These are phyloP conservation scores for Sapria himalayana DNA, from an alignment of 345 rosid species.

Conservation along the genomic window DNA sequence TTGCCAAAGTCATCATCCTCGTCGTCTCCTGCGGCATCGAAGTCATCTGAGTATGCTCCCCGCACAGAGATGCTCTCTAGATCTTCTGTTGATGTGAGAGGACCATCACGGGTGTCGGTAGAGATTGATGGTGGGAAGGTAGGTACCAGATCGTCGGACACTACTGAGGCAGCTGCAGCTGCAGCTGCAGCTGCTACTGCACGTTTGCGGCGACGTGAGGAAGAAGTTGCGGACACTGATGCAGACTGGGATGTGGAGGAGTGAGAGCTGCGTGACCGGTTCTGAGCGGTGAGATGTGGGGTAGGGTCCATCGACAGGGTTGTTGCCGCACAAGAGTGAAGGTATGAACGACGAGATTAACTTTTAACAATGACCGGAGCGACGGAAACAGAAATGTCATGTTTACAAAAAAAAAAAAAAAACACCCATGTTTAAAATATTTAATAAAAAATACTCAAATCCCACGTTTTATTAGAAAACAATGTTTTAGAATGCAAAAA, in stretches of 20 bases:
- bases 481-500: no score
- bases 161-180: slow-evolving; percentile 27
- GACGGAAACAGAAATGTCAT: no score
- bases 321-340: no score
- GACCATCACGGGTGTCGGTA: slow-evolving; percentile 88
- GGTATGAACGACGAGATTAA: no score
- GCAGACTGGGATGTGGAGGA: slow-evolving; percentile 97
- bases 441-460: no score
- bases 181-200: slow-evolving; percentile 37
- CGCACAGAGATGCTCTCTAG: slow-evolving; percentile 96
- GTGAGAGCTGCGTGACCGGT: slow-evolving; percentile 82
- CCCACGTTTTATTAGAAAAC: no score
- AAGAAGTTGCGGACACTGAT: slow-evolving; percentile 83
- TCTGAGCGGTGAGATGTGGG: slow-evolving; percentile 61
- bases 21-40: slow-evolving; percentile 64
- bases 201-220: slow-evolving; percentile 87
- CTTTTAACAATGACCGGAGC: no score
- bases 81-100: slow-evolving; percentile 81
- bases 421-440: no score
- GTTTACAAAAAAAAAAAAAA: no score
- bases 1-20: slow-evolving; percentile 59
- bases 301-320: slow-evolving; percentile 19
- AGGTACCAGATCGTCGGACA: slow-evolving; percentile 59
- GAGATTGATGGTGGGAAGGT: slow-evolving; percentile 78
- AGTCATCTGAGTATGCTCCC: slow-evolving; percentile 57